Evolutionary conservation across 163 green algal species (phyloP).

Genomic region (Chlorella variabilis): DNA sequence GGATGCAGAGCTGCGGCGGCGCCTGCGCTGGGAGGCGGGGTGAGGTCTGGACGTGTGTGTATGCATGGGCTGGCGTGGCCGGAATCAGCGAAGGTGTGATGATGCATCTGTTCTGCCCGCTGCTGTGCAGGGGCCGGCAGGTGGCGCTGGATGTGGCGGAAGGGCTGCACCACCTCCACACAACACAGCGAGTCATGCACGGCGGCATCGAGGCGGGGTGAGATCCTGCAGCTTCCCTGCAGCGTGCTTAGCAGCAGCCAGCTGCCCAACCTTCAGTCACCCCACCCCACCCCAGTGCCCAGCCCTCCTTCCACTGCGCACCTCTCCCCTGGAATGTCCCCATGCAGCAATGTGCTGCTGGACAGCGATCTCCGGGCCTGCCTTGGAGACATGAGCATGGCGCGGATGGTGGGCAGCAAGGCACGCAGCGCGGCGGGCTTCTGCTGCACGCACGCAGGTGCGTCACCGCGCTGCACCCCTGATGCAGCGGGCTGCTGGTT

Average conservation of each 20-base stretch:
- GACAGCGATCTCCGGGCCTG: not conserved
- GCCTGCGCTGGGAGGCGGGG: not conserved
- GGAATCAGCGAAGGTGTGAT: no score
- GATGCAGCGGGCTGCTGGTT: no score
- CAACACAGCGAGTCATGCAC: not conserved
- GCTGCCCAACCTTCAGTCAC: no score
- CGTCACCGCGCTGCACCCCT: no score
- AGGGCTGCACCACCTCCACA: conserved; percentile 5
- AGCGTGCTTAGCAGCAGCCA: no score
- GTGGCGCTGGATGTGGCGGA: conserved; percentile 5
- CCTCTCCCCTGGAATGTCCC: no score
- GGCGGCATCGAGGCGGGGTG: not conserved
- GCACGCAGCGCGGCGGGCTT: not conserved
- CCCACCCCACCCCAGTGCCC: no score
- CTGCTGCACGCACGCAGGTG: not conserved
- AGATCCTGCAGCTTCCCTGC: not conserved
- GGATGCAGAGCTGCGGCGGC: not conserved
- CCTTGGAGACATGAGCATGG: not conserved
- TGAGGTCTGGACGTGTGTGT: no score
- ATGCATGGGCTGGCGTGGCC: no score
- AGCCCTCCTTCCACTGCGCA: no score
- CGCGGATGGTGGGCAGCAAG: not conserved
- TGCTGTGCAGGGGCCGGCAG: not conserved
- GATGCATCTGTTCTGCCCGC: no score
- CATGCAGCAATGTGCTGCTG: conserved; percentile 18